Evolutionary conservation across 805 yeast genomes (phyloP), one percentile per base, ranked within the genome.

Genomic region (Saturnispora diversa): DNA sequence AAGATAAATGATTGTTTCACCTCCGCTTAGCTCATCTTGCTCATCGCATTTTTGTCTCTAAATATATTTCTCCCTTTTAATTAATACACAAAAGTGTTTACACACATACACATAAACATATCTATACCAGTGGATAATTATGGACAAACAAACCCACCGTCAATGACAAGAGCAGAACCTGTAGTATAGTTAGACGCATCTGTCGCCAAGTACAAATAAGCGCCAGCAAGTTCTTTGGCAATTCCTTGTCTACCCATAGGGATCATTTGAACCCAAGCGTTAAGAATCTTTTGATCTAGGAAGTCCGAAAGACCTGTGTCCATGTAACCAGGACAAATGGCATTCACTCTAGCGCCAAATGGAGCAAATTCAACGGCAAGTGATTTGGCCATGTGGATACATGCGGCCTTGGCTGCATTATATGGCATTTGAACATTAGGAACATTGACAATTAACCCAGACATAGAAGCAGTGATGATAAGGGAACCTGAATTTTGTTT

Each of bases 331-430:
- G 95, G 95, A 11, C 86, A 77, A 23, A 84, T 72, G 20, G 84
- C 68, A 66, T 84, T 84, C 44, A 80, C 90, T 51, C 94, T 73
- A 23, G 38, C 43, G n/a, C 92, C 94, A 53, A 81, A 82, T 2
- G 77, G 74, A n/a, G 87, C 77, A 87, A 90, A 85, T 65, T 85
- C 95, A 32, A 85, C 77, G n/a, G 95, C 90, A 47, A 86, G 66
- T 1, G 92, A 83, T 59, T 70, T 79, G 27, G 82, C 75, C 52
- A 85, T 69, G 56, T 86, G 94, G 49, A 79, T 57, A 22, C 84
- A 78, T 10, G 78, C 95, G 31, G 95, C 94, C 68, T 85, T 86
- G 50, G 87, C 84, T n/a, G 86, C 84, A 55, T 85, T 85, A 68
- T 85, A 85, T 29, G 82, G 77, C 15, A 94, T 82, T 65, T 86